Conservation (phyloP, 179 eudicot species). For the Pouteria campechiana region DNA sequence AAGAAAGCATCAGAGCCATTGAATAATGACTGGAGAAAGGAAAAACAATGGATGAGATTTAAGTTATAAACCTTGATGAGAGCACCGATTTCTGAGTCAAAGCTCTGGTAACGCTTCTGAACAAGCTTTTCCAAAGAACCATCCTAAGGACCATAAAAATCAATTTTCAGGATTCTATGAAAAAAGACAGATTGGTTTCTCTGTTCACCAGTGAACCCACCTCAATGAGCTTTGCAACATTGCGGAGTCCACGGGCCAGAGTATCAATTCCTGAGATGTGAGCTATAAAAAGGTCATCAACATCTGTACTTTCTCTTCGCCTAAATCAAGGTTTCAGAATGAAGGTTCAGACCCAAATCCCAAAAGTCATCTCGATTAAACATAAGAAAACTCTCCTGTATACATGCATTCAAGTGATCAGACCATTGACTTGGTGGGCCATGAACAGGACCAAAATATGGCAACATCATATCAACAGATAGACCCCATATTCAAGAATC, state of each 20-base stretch:
- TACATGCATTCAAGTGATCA: no score
- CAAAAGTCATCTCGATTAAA: no score
- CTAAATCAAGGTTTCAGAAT: slow-evolving; percentile 16
- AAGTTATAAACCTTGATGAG: slow-evolving; percentile 45
- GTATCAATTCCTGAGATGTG: slow-evolving; percentile 97
- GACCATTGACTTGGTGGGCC: no score
- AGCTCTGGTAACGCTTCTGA: slow-evolving; percentile 82
- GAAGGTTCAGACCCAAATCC: no score
- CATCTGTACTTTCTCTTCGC: slow-evolving; percentile 98
- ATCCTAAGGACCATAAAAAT: slow-evolving; percentile 31
- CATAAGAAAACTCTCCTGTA: no score
- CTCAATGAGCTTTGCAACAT: slow-evolving; percentile 86
- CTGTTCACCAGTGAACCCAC: no score
- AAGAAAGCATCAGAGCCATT: background rate
- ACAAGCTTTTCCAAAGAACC: slow-evolving; percentile 74
- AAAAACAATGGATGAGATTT: background rate
- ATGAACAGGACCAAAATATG: no score
- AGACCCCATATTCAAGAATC: no score
- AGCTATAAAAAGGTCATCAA: slow-evolving; percentile 92
- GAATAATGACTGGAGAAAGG: background rate
- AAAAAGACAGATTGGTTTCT: no score
- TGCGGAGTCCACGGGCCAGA: slow-evolving; percentile 93
- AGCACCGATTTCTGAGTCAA: slow-evolving; percentile 76
- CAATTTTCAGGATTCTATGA: no score
- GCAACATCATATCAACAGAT: no score